Conservation (phyloP, 768 basidiomycete species). For the Mycena epipterygia region DNA sequence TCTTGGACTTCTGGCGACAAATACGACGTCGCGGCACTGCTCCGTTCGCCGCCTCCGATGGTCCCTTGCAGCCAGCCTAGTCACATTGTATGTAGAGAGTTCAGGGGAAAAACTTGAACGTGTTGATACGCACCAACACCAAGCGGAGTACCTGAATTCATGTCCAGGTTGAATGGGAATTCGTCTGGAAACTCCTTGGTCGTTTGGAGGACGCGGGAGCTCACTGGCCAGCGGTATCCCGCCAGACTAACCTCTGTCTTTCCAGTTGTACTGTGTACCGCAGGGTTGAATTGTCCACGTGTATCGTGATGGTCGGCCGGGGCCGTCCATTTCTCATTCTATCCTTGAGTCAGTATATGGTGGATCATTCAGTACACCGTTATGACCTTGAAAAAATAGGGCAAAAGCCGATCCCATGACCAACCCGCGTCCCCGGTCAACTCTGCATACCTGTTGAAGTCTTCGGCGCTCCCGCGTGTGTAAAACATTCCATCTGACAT, state of each 20-base stretch:
- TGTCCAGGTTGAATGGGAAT: constrained; percentile 48
- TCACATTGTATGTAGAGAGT: too few species aligned
- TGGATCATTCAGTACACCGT: not conserved
- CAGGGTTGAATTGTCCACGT: constrained; percentile 53
- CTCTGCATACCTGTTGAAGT: constrained; percentile 46
- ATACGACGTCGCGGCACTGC: constrained; percentile 48
- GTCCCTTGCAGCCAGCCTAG: constrained; percentile 45
- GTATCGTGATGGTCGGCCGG: constrained; percentile 56
- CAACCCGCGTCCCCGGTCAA: constrained; percentile 50
- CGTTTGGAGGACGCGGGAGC: constrained; percentile 44
- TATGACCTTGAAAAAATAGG: constrained; percentile 46
- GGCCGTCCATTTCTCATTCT: constrained; percentile 53
- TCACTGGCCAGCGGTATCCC: constrained; percentile 43
- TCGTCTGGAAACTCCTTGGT: constrained; percentile 39
- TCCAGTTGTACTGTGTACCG: constrained; percentile 51
- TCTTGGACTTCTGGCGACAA: constrained; percentile 39
- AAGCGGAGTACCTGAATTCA: constrained; percentile 44
- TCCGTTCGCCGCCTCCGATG: constrained; percentile 42
- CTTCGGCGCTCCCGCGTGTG: constrained; percentile 47
- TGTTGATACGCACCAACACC: constrained; percentile 40
- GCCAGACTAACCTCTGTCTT: constrained; percentile 47
- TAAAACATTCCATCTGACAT: constrained; percentile 40
- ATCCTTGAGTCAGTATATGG: not conserved
- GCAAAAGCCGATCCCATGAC: constrained; percentile 50
- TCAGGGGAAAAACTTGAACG: not conserved